Evolutionary conservation across 164 flowering plant genomes (phyloP), one percentile per base, ranked within the genome.

Genomic region (Vitis amurensis): DNA sequence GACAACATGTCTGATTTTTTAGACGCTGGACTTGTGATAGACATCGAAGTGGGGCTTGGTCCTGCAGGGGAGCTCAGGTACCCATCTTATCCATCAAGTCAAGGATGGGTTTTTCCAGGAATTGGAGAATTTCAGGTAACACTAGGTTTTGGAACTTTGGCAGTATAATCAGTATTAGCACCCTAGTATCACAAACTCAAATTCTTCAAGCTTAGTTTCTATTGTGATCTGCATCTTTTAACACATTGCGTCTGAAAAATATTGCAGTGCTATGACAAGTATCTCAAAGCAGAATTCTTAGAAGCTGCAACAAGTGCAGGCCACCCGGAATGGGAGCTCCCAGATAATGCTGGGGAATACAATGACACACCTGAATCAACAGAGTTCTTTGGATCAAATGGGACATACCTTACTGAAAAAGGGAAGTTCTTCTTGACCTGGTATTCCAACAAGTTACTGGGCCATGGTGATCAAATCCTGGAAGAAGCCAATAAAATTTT

Each of bases 1-100:
- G 88, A 91, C 68, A 82, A 77, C 73, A 87, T 94, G 94, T 76
- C 78, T 10, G 97, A 91, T 71, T 85, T 88, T 52, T 53, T 92
- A 58, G 91, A 85, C 27, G 70, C 80, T 19, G 95, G 81, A 50
- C 77, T 87, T 2, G 74, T 94, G 11, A 66, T 75, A 8, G 97
- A 92, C 65, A 85, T 92, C 70, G 97, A 94, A 80, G 94, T 92
- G n/a, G 97, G 98, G 44, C 86, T 92, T 47, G 98, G 97, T 5
- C 94, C 98, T 4, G 88, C 90, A 14, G 97, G 98, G 48, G 97
- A 94, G 82, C 85, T 94, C 13, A 80, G 97, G 68, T 94, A 86
- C 72, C 98, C 98, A 8, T 88, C 98, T 61, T 94, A 89, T 70
- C 87, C 89, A 14, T 50, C 77, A 73, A 85, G 53, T 62, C 91